Percentiles rank a stretch among this genome's conserved stretches.
Conservation (phyloP, 2,329 filamentous ascomycete species). For the Fusarium coicis region DNA sequence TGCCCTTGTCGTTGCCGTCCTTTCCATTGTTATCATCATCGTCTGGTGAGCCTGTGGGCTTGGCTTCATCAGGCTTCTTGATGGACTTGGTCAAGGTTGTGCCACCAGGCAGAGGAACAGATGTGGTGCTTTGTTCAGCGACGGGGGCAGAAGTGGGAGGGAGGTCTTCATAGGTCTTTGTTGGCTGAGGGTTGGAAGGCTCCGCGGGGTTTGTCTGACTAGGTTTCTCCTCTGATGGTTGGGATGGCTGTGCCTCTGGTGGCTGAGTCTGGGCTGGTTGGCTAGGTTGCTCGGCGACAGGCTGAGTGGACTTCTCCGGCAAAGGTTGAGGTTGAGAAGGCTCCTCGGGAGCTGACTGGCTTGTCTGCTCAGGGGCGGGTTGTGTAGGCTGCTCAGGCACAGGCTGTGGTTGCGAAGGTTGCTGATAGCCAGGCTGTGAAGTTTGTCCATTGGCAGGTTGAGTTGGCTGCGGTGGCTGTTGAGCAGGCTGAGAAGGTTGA, state of each 20-base stretch:
- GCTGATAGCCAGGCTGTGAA: constrained; percentile 12
- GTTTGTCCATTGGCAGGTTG: constrained; percentile 16
- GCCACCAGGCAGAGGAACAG: constrained; percentile 10
- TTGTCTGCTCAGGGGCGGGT: constrained; percentile 5
- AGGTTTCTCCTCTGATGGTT: constrained; percentile 15
- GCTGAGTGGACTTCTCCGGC: constrained; percentile 10
- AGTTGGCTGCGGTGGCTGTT: constrained; percentile 18
- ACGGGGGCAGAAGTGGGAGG: constrained; percentile 21
- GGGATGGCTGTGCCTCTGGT: background rate
- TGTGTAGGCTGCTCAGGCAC: constrained; percentile 8
- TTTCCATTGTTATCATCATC: constrained; percentile 1
- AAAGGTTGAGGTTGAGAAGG: background rate
- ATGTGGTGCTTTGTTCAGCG: constrained; percentile 17
- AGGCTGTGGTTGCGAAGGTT: constrained; percentile 12
- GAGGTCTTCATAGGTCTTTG: constrained; percentile 17
- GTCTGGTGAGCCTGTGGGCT: constrained; percentile 16
- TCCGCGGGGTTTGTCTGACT: constrained; percentile 11
- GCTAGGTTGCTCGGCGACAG: constrained; percentile 8
- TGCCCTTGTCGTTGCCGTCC: background rate
- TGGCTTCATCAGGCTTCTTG: constrained; percentile 35
- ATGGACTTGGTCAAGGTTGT: constrained; percentile 46
- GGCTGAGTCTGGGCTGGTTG: background rate
- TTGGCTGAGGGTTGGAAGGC: constrained; percentile 22
- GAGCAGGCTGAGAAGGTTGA: constrained; percentile 9
- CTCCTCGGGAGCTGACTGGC: background rate